These are phyloP conservation scores for Pisolithus orientalis DNA, from an alignment of 768 basidiomycete species.

Conservation along the genomic window DNA sequence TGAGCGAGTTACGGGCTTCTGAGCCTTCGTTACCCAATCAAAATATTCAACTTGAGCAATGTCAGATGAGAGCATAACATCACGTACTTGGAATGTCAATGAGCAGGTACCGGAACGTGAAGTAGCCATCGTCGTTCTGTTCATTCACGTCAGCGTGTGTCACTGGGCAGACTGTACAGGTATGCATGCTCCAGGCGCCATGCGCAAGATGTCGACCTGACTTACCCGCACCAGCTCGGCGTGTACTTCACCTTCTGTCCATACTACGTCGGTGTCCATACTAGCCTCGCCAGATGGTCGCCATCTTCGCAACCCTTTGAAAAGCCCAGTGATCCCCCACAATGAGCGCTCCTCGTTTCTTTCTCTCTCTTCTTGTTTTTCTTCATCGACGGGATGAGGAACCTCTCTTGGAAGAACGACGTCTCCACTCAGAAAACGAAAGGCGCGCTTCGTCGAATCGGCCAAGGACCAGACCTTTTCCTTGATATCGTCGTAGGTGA, in stretches of 20 bases:
- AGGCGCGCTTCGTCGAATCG: constrained; percentile 50
- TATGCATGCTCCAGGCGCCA: neutral
- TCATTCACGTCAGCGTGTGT: constrained; percentile 6
- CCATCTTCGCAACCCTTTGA: constrained; percentile 54
- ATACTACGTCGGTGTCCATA: constrained; percentile 37
- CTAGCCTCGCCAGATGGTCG: constrained; percentile 24
- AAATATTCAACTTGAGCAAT: constrained; percentile 3
- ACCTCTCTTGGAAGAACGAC: constrained; percentile 34
- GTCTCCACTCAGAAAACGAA: constrained; percentile 71
- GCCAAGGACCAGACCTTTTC: constrained; percentile 33
- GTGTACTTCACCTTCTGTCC: constrained; percentile 76
- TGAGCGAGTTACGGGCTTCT: constrained; percentile 50
- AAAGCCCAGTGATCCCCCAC: constrained; percentile 61
- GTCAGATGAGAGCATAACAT: constrained; percentile 14
- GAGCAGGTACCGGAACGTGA: constrained; percentile 70
- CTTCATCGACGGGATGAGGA: constrained; percentile 22
- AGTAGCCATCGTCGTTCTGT: constrained; percentile 73
- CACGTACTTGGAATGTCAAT: constrained; percentile 74
- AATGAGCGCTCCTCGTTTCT: constrained; percentile 30
- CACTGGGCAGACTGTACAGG: constrained; percentile 1
- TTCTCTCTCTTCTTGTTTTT: constrained; percentile 23
- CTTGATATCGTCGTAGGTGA: constrained; percentile 54
- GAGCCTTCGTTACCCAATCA: constrained; percentile 40
- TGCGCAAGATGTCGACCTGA: constrained; percentile 6
- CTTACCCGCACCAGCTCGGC: constrained; percentile 70